A percentile compares a stretch with the other conserved stretches of the same genome.
phyloP scores from a whole-genome alignment of 2,329 filamentous ascomycete genomes.

The Aspergillus brasiliensis region DNA sequence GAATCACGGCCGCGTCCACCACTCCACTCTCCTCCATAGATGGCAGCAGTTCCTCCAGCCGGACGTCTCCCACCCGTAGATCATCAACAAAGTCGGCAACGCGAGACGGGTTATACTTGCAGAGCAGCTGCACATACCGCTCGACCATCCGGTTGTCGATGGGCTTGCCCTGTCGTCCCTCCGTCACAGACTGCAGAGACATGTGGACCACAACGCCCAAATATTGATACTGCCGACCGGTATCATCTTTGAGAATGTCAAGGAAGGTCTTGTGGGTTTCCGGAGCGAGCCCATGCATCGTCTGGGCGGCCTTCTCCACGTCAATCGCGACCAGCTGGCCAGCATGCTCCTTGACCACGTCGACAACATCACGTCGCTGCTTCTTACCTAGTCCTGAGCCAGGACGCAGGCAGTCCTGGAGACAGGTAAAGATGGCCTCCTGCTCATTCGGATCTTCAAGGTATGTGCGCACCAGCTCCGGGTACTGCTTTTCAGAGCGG shows the following conservation, averaged over 20 bases:
- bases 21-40: constrained; percentile 87
- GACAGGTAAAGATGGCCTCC: constrained; percentile 74
- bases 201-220: constrained; percentile 75
- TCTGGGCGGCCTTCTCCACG: constrained; percentile 64
- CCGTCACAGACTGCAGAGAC: constrained; percentile 38
- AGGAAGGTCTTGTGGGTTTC: constrained; percentile 70
- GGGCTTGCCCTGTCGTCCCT: constrained; percentile 32
- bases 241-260: constrained; percentile 60
- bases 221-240: constrained; percentile 73
- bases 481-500: constrained; percentile 75
- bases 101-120: constrained; percentile 75
- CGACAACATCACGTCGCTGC: constrained; percentile 71
- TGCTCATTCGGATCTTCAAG: constrained; percentile 82
- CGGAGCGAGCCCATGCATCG: constrained; percentile 62
- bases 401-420: constrained; percentile 71
- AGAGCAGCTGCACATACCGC: constrained; percentile 88
- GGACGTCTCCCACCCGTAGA: constrained; percentile 75
- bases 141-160: constrained; percentile 69
- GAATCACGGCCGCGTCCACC: constrained; percentile 86
- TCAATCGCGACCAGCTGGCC: constrained; percentile 68
- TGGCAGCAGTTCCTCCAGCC: constrained; percentile 77
- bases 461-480: constrained; percentile 75
- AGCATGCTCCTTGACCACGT: constrained; percentile 67
- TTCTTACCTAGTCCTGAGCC: constrained; percentile 65
- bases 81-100: constrained; percentile 82